Evolutionary conservation across 2,329 filamentous ascomycete genomes (phyloP), one percentile per base, ranked within the genome.

Genomic region (Scedosporium minutisporum): DNA sequence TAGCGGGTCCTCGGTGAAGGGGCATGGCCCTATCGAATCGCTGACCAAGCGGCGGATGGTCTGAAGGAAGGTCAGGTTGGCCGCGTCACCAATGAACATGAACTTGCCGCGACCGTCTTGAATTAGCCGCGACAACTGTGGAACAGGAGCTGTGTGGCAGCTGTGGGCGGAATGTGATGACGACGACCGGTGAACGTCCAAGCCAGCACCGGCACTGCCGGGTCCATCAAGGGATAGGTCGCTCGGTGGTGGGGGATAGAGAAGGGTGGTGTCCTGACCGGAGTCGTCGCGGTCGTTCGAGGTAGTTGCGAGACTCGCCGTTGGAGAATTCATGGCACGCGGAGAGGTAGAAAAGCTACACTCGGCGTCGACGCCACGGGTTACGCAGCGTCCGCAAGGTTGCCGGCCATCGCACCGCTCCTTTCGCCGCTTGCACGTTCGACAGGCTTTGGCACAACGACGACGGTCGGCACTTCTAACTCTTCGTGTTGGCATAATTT

Each of bases 61-160:
- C 29, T 74, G 71, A 1, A 74, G 65, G 29, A 74, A 73, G 0
- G 71, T 71, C 5, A 74, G 33, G 3, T 71, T 73, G 6, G 72
- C 71, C 18, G 73, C 72, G 64, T 74, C 72, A n/a, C 73, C 72
- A 29, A 75, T 70, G 57, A 74, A 75, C 67, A 75, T 71, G 65
- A 72, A 72, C 33, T 68, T 70, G 16, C 71, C 72, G 42, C 70
- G 67, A 6, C 68, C 71, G 38, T 73, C 72, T 46, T 73, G 68
- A 6, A 74, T 66, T 10, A 74, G 67, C 0, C 72, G 67, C 7
- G 73, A 73, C 23, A 57, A 33, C 21, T 57, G 53, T 12, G 53
- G 53, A 57, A 57, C 53, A 4, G 53, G 53, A 5, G 53, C 53
- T 23, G 53, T 23, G 10, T 23, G 14, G 16, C 16, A 57, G 23